Evolutionary conservation across 2,329 filamentous ascomycete genomes (phyloP).

Genomic region (Calonectria naviculata): DNA sequence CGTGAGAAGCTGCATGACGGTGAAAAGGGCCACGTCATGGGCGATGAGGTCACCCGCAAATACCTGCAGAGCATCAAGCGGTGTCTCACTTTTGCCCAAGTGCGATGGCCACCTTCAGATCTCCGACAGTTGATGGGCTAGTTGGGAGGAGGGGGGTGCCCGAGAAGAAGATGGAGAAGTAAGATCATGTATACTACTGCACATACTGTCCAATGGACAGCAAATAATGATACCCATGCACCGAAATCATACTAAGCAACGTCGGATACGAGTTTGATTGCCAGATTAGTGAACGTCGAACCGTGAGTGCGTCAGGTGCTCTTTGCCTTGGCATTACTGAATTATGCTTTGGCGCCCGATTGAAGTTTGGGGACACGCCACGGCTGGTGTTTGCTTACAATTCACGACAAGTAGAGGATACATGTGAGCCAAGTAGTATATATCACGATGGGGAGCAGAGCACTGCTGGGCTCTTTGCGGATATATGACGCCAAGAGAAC

Average conservation of each 20-base stretch:
- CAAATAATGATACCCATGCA: conserved; percentile 37
- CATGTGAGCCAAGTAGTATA: too few relatives aligned
- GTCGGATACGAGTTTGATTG: not conserved
- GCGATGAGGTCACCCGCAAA: conserved; percentile 94
- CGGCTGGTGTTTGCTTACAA: too few relatives aligned
- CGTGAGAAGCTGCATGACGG: conserved; percentile 94
- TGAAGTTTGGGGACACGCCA: too few relatives aligned
- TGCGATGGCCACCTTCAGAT: conserved; percentile 94
- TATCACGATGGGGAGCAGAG: too few relatives aligned
- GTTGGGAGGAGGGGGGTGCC: conserved; percentile 11
- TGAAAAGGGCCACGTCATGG: conserved; percentile 94
- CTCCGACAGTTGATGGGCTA: conserved; percentile 91
- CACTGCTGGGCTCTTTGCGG: too few relatives aligned
- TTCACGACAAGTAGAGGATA: too few relatives aligned
- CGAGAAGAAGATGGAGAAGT: not conserved
- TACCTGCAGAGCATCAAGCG: conserved; percentile 98
- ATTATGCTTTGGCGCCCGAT: too few relatives aligned
- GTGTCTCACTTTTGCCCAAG: conserved; percentile 95
- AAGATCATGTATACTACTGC: conserved; percentile 8
- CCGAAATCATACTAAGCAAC: not conserved
- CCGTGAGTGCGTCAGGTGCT: not conserved
- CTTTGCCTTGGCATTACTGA: too few relatives aligned
- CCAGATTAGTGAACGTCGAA: not conserved
- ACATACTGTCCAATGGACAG: not conserved
- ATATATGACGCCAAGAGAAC: too few relatives aligned